A percentile compares a stretch with the other conserved stretches of the same genome.
Evolutionary conservation across 83 land plant species (phyloP).

Genomic region (Picea abies): DNA sequence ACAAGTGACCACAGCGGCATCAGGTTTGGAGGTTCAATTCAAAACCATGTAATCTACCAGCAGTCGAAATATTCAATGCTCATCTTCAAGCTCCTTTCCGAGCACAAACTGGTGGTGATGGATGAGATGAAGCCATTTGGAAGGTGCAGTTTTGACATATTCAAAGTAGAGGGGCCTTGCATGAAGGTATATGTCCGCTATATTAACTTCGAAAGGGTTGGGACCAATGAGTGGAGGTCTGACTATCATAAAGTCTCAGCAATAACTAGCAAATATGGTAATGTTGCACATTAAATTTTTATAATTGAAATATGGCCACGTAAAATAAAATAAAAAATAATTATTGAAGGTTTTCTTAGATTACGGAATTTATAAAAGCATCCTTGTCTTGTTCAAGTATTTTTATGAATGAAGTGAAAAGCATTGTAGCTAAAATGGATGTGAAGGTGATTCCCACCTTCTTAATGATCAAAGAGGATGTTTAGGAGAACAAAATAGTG

Average conservation of each 20-base stretch:
- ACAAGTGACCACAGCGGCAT: constrained; percentile 31
- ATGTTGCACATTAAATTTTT: not conserved
- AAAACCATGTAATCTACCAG: constrained; percentile 18
- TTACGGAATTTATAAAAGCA: no score
- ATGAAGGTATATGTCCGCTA: constrained; percentile 30
- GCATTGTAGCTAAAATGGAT: no score
- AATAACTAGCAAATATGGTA: no score
- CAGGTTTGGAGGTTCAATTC: constrained; percentile 27
- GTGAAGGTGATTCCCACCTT: no score
- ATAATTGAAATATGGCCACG: no score
- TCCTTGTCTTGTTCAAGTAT: no score
- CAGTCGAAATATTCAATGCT: constrained; percentile 20
- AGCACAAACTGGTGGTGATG: constrained; percentile 13
- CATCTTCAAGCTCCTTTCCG: constrained; percentile 5
- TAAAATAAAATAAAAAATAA: no score
- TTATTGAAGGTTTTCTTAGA: no score
- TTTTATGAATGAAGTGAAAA: no score
- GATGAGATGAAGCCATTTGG: constrained; percentile 26
- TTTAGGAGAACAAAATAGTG: no score
- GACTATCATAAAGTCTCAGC: constrained; percentile 22
- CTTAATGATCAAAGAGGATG: no score
- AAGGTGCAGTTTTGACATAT: constrained; percentile 26
- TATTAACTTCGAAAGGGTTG: constrained; percentile 27
- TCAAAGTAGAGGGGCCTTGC: constrained; percentile 26
- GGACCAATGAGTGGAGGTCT: constrained; percentile 34